phyloP scores from a whole-genome alignment of 2,329 filamentous ascomycete genomes.

The Colletotrichum navitas region DNA sequence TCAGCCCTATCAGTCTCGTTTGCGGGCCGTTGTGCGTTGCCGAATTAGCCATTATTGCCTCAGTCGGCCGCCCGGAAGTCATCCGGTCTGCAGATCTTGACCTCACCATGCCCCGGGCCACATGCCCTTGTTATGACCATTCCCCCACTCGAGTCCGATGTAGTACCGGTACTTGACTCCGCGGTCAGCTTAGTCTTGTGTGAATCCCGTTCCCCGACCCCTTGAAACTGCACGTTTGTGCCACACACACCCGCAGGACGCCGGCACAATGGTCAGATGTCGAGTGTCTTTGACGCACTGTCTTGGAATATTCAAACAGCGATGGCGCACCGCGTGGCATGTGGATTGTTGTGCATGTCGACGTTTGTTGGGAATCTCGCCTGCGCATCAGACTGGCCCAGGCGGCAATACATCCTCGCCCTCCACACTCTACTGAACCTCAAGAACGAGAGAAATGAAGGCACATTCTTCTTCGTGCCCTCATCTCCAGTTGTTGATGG shows the following conservation, averaged over 20 bases:
- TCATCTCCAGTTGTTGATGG: neutral
- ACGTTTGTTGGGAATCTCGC: neutral
- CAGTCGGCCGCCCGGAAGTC: constrained; percentile 29
- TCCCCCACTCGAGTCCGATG: constrained; percentile 21
- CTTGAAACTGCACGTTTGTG: constrained; percentile 27
- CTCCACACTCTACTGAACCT: constrained; percentile 11
- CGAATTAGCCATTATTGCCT: constrained; percentile 30
- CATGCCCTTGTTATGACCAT: constrained; percentile 14
- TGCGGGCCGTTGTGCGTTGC: constrained; percentile 18
- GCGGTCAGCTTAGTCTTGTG: constrained; percentile 15
- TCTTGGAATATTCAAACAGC: constrained; percentile 4
- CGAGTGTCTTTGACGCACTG: constrained; percentile 15
- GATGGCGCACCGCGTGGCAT: constrained; percentile 19
- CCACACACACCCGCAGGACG: constrained; percentile 20
- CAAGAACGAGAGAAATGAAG: constrained; percentile 21
- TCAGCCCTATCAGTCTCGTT: constrained; percentile 19
- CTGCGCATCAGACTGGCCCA: constrained; percentile 15
- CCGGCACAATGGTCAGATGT: constrained; percentile 16
- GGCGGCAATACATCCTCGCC: constrained; percentile 10
- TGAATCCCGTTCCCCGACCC: constrained; percentile 16
- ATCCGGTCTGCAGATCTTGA: constrained; percentile 28
- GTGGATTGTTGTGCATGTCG: neutral
- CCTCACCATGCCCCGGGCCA: constrained; percentile 15
- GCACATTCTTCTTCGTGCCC: constrained; percentile 16
- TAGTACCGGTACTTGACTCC: constrained; percentile 14